Conservation (phyloP, 192 early-diverging fungal genomes). For the Linnemannia zychae region DNA sequence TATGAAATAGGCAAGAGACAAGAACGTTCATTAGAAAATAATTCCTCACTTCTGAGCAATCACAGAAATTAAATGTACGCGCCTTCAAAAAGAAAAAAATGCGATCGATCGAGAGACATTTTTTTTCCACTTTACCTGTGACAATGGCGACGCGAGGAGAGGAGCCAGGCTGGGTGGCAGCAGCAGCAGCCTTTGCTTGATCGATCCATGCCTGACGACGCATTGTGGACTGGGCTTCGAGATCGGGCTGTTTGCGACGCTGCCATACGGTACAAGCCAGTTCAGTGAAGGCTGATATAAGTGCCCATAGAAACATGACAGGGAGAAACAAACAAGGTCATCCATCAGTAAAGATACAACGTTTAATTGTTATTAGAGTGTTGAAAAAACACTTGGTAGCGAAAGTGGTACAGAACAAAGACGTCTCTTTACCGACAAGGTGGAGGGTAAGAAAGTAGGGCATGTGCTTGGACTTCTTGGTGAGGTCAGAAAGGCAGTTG, state of each 20-base stretch:
- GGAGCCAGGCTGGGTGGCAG: neutral
- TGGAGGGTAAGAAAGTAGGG: neutral
- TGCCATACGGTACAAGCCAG: conserved; percentile 4
- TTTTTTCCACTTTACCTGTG: neutral
- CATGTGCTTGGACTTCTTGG: neutral
- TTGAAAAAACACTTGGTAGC: no score
- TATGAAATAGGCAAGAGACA: neutral
- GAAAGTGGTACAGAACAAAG: no score
- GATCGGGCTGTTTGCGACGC: neutral
- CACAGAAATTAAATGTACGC: neutral
- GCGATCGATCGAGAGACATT: neutral
- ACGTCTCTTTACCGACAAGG: neutral
- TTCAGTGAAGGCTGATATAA: neutral
- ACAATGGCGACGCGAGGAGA: conserved; percentile 9
- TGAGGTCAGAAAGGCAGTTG: neutral
- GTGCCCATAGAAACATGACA: neutral
- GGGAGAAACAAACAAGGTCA: no score
- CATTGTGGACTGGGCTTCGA: neutral
- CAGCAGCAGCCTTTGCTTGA: neutral
- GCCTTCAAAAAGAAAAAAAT: conserved; percentile 6
- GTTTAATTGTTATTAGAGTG: no score
- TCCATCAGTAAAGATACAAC: no score
- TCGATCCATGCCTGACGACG: conserved; percentile 3
- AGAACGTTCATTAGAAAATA: neutral
- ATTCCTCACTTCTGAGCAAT: neutral